phyloP scores from a whole-genome alignment of 768 basidiomycete genomes.

The Mycena kentingensis region DNA sequence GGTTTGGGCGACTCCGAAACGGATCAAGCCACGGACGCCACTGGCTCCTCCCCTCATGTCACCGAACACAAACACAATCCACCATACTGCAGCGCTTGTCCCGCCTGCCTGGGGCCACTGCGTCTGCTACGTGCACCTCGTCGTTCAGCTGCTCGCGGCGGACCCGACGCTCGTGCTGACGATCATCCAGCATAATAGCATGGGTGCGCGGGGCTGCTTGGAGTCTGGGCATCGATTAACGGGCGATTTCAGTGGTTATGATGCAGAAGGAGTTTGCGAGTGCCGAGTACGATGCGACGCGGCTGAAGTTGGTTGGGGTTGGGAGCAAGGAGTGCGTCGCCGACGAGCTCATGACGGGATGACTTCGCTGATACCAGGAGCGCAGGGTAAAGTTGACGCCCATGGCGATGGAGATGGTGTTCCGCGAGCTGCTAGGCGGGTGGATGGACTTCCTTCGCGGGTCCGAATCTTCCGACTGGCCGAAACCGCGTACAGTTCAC shows the following conservation, averaged over 20 bases:
- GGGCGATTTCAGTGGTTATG: not conserved
- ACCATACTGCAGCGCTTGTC: slow-evolving; percentile 13
- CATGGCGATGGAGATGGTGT: not conserved
- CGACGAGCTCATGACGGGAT: too few species aligned
- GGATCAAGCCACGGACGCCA: too few species aligned
- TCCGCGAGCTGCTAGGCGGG: not conserved
- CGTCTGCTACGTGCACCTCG: slow-evolving; percentile 3
- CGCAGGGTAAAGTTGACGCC: not conserved
- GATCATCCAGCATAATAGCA: slow-evolving; percentile 10
- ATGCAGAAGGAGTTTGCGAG: slow-evolving; percentile 9
- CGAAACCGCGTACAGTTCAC: slow-evolving; percentile 1
- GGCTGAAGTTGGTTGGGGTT: slow-evolving; percentile 10
- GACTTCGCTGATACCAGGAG: too few species aligned
- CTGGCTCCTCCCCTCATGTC: too few species aligned
- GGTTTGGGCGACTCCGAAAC: too few species aligned
- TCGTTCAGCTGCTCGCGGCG: slow-evolving; percentile 4
- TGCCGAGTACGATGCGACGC: slow-evolving; percentile 1
- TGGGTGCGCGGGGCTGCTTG: not conserved
- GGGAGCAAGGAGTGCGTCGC: slow-evolving; percentile 3
- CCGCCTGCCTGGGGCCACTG: slow-evolving; percentile 9
- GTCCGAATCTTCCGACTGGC: slow-evolving; percentile 4
- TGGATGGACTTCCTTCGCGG: not conserved
- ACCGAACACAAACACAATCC: too few species aligned
- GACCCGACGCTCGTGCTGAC: slow-evolving; percentile 12
- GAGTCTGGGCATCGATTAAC: not conserved